Evolutionary conservation across 352 stramenopile species (phyloP), one percentile per base, ranked within the genome.

Genomic region (Thalassiosira ordinaria): DNA sequence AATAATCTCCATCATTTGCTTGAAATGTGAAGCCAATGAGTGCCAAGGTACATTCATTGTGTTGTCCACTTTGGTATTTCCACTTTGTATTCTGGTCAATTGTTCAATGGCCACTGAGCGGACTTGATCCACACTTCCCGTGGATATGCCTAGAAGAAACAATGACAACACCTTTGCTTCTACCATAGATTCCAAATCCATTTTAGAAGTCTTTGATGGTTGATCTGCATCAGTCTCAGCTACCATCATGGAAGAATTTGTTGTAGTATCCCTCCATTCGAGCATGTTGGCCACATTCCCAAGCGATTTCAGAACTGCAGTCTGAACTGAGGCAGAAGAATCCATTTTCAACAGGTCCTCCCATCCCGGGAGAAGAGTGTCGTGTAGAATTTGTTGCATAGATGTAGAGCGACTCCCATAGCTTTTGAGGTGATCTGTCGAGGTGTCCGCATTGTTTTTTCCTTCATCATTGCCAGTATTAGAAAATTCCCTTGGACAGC

Each of bases 321-420:
- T 61, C 33, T 69, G 67, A n/a, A 84, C 75, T 27, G 60, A 53
- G 5, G 56, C 61, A n/a, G 75, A 78, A 33, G 74, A 18, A 59
- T 84, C 75, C 24, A 70, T 37, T 27, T 55, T 78, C 16, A 78
- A 9, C 20, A 84, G 41, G n/a, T 78, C 62, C 35, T 78, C 67
- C 75, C 75, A 84, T 18, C 60, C 68, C 0, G 60, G 60, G 14
- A 84, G 51, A 49, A 78, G 27, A 55, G 35, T 71, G 22, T 69
- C 29, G 16, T 67, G 31, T 0, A 84, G 29, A 11, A 76, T 8
- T 26, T 70, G 39, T 52, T 78, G 60, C 37, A 78, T 51, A 16
- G 61, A 67, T 41, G 67, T 71, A 13, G 60, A 69, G 16, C 46
- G 33, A 52, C 72, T 80, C 26, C 62, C 72, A n/a, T 63, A n/a